Evolutionary conservation across 306 rosid genomes (phyloP).

Genomic region (Cajanus cajan): DNA sequence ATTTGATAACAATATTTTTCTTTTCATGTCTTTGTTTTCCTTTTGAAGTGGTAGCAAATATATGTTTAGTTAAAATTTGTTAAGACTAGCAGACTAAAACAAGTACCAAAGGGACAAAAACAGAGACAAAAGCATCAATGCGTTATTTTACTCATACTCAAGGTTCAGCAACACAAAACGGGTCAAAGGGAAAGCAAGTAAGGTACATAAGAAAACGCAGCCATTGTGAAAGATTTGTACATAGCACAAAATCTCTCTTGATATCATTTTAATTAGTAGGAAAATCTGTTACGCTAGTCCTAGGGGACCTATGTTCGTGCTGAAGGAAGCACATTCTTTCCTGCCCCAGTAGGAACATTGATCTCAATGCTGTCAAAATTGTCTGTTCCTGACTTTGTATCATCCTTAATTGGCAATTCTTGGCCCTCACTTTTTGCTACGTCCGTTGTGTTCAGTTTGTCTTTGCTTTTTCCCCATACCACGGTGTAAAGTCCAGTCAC

Average conservation of each 20-base stretch:
- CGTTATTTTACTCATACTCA: slow-evolving; percentile 33
- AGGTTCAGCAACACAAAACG: background rate
- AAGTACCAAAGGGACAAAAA: too few relatives aligned
- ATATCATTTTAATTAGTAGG: slow-evolving; percentile 22
- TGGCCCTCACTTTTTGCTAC: slow-evolving; percentile 38
- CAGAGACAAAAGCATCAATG: slow-evolving; percentile 7
- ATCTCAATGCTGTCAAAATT: slow-evolving; percentile 39
- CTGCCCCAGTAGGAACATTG: slow-evolving; percentile 31
- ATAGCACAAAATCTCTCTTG: slow-evolving; percentile 34
- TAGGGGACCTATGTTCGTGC: slow-evolving; percentile 20
- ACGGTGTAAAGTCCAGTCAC: slow-evolving; percentile 84
- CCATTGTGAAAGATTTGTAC: slow-evolving; percentile 32
- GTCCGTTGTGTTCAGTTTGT: slow-evolving; percentile 22
- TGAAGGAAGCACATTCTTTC: slow-evolving; percentile 1
- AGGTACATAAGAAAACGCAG: slow-evolving; percentile 20
- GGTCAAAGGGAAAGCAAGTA: background rate
- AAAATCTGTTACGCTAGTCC: slow-evolving; percentile 26
- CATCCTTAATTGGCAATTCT: slow-evolving; percentile 63
- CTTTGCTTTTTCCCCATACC: slow-evolving; percentile 97
- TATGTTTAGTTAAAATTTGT: too few relatives aligned
- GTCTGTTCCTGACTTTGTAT: slow-evolving; percentile 29
- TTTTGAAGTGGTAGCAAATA: too few relatives aligned
- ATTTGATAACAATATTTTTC: too few relatives aligned
- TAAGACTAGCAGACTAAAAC: too few relatives aligned
- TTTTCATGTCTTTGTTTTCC: too few relatives aligned